phyloP scores from a whole-genome alignment of 495 filamentous ascomycete species.

The Astrocystis sublimbata region DNA sequence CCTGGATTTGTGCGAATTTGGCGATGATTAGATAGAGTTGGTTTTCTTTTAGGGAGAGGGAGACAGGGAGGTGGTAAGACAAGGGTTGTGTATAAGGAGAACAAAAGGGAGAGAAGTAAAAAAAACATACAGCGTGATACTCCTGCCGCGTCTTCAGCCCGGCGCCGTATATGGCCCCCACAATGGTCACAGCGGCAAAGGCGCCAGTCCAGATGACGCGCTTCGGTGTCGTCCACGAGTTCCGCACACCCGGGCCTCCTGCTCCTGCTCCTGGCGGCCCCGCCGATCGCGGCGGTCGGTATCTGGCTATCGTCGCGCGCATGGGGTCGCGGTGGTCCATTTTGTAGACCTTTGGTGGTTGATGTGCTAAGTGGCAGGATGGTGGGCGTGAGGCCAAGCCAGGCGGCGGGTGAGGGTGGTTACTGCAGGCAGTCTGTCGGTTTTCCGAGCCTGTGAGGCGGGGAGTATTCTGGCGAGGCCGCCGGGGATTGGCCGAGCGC shows the following conservation, averaged over 20 bases:
- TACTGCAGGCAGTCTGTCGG: too few species aligned
- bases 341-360: too few species aligned
- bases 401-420: not conserved
- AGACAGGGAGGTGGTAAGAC: not conserved
- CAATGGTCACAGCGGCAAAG: constrained; percentile 50
- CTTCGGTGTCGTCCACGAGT: constrained; percentile 25
- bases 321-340: not conserved
- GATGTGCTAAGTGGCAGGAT: too few species aligned
- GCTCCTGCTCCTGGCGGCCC: not conserved
- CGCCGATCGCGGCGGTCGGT: constrained; percentile 1
- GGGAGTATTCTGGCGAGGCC: too few species aligned
- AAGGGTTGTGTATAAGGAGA: not conserved
- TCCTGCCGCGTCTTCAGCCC: constrained; percentile 57
- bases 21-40: too few species aligned
- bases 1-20: constrained; percentile 9
- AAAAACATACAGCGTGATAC: constrained; percentile 29
- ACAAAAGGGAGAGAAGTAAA: not conserved
- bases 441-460: too few species aligned
- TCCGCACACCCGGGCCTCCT: not conserved
- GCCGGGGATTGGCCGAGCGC: constrained; percentile 6
- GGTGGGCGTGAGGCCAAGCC: not conserved
- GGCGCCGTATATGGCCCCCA: constrained; percentile 58
- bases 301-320: not conserved
- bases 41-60: not conserved
- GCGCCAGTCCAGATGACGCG: constrained; percentile 48